Conservation (phyloP, 2,329 filamentous ascomycete genomes). For the Ophiocordyceps camponoti-floridani region DNA sequence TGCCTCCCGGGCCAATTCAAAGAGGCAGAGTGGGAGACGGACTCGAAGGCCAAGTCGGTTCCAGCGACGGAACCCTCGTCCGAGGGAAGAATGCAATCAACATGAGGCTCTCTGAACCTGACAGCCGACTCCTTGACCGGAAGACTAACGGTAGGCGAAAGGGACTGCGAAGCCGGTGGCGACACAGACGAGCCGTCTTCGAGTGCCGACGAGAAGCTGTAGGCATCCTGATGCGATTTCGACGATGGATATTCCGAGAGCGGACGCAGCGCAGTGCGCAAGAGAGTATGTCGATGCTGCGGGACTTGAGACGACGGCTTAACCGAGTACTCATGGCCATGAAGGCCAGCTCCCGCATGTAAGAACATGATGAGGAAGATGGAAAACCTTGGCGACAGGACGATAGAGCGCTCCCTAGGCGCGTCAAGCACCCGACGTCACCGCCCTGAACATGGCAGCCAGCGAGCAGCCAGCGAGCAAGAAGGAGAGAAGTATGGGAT, state of each 20-base stretch:
- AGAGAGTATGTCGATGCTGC: slow-evolving; percentile 18
- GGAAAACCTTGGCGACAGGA: too few species aligned
- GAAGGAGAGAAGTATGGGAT: too few species aligned
- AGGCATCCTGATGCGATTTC: not conserved
- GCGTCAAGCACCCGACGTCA: too few species aligned
- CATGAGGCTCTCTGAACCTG: slow-evolving; percentile 23
- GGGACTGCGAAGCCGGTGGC: slow-evolving; percentile 11
- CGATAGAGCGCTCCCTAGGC: too few species aligned
- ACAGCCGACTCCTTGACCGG: slow-evolving; percentile 24
- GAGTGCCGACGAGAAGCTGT: not conserved
- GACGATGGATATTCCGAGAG: slow-evolving; percentile 9
- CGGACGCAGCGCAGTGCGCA: slow-evolving; percentile 23
- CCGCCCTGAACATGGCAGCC: too few species aligned
- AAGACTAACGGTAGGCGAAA: slow-evolving; percentile 17
- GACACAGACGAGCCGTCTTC: not conserved
- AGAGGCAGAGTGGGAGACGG: slow-evolving; percentile 12
- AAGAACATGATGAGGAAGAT: slow-evolving; percentile 30
- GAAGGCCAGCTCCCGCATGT: slow-evolving; percentile 39
- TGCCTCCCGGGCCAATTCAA: slow-evolving; percentile 21
- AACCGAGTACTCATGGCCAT: slow-evolving; percentile 40
- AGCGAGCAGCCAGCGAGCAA: too few species aligned
- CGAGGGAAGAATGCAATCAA: slow-evolving; percentile 12
- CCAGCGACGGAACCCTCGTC: slow-evolving; percentile 25
- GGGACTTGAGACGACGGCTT: slow-evolving; percentile 11
- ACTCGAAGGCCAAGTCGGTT: slow-evolving; percentile 24